Evolutionary conservation across 2,329 filamentous ascomycete genomes (phyloP).

Genomic region (Hypoxylon sp.): DNA sequence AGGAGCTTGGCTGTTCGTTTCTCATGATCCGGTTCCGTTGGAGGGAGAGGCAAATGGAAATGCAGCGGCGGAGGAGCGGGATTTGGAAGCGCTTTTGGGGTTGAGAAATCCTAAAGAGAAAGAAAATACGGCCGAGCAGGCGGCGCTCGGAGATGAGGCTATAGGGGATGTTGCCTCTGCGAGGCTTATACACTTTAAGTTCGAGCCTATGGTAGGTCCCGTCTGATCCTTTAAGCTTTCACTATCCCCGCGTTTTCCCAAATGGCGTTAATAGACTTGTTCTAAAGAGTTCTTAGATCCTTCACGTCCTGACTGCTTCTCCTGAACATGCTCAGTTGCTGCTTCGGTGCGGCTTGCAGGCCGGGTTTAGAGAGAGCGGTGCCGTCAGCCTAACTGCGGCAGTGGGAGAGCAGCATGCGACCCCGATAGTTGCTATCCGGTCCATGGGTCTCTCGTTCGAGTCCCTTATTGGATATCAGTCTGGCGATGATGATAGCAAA

Average conservation of each 20-base stretch:
- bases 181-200: constrained; percentile 85
- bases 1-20: constrained; percentile 88
- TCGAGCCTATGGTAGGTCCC: constrained; percentile 87
- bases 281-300: constrained; percentile 71
- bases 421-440: constrained; percentile 86
- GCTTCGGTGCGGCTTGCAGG: constrained; percentile 80
- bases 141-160: constrained; percentile 36
- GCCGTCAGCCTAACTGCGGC: constrained; percentile 74
- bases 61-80: constrained; percentile 37
- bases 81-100: constrained; percentile 49
- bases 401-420: constrained; percentile 56
- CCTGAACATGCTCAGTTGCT: constrained; percentile 80
- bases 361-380: constrained; percentile 92
- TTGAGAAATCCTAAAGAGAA: constrained; percentile 44
- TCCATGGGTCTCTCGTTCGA: constrained; percentile 87
- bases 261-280: not conserved
- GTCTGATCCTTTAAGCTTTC: not conserved
- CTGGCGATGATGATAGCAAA: constrained; percentile 54
- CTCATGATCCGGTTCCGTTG: constrained; percentile 77
- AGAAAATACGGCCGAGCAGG: constrained; percentile 46
- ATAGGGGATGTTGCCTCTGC: constrained; percentile 52
- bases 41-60: constrained; percentile 37
- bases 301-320: constrained; percentile 87
- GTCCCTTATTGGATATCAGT: constrained; percentile 78
- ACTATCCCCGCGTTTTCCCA: not conserved